Evolutionary conservation across 768 basidiomycete genomes (phyloP).

Genomic region (Fomitopsis serialis): DNA sequence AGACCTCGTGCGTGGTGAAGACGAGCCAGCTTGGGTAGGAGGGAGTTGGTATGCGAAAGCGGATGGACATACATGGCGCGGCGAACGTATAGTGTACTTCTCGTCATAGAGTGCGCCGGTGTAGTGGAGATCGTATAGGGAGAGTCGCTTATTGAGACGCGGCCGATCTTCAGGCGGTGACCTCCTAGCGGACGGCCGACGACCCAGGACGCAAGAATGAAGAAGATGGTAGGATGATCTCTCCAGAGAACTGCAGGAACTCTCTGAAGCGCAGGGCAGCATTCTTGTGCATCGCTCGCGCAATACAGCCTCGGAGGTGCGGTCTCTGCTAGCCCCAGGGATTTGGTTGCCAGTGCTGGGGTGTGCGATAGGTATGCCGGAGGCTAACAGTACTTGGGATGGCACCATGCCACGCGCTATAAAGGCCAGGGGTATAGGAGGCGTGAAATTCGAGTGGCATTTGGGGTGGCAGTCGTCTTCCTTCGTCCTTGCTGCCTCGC

Average conservation of each 20-base stretch:
- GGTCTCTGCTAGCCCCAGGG: no score
- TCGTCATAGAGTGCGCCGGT: conserved; percentile 12
- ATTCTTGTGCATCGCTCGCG: no score
- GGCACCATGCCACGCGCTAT: no score
- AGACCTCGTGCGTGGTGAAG: conserved; percentile 21
- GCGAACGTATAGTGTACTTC: conserved; percentile 15
- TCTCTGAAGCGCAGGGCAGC: background rate
- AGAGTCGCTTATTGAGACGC: conserved; percentile 5
- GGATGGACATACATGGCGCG: conserved; percentile 14
- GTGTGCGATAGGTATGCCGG: no score
- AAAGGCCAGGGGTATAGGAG: no score
- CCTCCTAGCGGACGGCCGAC: conserved; percentile 9
- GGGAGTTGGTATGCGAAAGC: conserved; percentile 26
- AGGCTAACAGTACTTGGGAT: no score
- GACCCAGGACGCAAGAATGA: conserved; percentile 10
- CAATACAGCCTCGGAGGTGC: no score
- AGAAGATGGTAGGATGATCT: background rate
- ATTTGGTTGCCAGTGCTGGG: no score
- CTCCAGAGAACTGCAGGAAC: background rate
- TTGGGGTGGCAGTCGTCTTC: no score
- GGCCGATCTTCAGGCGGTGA: conserved; percentile 13
- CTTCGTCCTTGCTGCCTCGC: no score
- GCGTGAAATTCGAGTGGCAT: no score
- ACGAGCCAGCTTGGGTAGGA: conserved; percentile 28
- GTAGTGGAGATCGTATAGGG: conserved; percentile 15